Conservation (phyloP, 1,139 yeast species). For the Taphrina pruni region DNA sequence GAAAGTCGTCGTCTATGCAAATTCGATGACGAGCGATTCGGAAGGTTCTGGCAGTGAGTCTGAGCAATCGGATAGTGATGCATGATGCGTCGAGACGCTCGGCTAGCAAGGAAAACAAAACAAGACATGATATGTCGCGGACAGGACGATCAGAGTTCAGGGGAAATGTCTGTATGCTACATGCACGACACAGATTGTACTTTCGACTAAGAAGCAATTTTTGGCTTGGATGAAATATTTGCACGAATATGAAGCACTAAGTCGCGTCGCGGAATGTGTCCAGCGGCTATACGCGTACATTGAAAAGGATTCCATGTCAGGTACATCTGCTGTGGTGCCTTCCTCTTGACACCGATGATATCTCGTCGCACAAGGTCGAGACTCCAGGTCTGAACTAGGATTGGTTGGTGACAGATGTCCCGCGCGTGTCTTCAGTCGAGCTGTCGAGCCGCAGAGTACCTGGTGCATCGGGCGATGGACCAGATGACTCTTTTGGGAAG, state of each 20-base stretch:
- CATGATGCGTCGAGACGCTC: neutral
- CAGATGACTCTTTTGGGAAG: constrained; percentile 14
- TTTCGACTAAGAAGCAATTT: neutral
- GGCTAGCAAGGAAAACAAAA: neutral
- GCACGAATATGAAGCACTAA: neutral
- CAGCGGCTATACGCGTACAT: too few relatives aligned
- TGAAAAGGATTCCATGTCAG: too few relatives aligned
- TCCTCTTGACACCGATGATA: neutral
- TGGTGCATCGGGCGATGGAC: neutral
- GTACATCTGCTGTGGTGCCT: too few relatives aligned
- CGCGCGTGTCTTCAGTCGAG: neutral
- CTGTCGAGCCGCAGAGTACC: neutral
- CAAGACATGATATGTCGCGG: neutral
- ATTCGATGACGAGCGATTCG: neutral
- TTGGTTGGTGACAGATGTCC: neutral
- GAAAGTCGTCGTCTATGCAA: constrained; percentile 2
- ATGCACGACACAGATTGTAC: neutral
- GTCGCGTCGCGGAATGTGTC: too few relatives aligned
- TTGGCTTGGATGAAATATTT: neutral
- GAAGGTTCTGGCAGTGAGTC: neutral
- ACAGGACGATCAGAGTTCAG: too few relatives aligned
- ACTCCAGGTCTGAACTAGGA: neutral
- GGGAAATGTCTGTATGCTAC: neutral
- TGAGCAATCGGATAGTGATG: neutral
- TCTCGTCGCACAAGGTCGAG: neutral